These are phyloP conservation scores for Phialophora expanda DNA, from an alignment of 2,329 filamentous ascomycete genomes.

Conservation along the genomic window DNA sequence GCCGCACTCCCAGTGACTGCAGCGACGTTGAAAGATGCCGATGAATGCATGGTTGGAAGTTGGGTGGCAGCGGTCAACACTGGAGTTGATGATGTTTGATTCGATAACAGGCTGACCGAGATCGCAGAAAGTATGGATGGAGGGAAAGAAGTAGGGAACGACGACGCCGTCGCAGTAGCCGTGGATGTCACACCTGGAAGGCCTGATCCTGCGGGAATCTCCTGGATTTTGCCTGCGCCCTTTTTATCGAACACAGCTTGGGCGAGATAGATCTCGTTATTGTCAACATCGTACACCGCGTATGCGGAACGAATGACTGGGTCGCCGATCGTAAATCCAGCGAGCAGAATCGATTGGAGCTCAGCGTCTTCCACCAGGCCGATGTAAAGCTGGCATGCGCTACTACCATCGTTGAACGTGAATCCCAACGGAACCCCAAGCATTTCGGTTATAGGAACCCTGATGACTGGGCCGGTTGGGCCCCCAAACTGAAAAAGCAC, in stretches of 20 bases:
- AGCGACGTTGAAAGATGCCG: not conserved
- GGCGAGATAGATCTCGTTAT: slow-evolving; percentile 72
- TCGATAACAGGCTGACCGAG: not conserved
- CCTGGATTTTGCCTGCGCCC: not conserved
- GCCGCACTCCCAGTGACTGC: not conserved
- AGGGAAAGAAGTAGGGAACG: not conserved
- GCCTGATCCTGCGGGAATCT: slow-evolving; percentile 4
- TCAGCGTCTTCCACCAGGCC: not conserved
- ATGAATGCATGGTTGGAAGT: not conserved
- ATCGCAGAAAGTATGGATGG: slow-evolving; percentile 1
- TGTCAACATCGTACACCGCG: slow-evolving; percentile 73
- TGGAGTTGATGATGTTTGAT: not conserved
- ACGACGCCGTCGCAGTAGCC: not conserved
- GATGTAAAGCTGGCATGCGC: not conserved
- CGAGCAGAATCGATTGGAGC: slow-evolving; percentile 3
- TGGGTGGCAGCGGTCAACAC: not conserved
- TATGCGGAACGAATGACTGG: slow-evolving; percentile 76
- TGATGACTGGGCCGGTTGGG: slow-evolving; percentile 1
- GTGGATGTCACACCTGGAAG: slow-evolving; percentile 4
- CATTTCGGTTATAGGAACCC: not conserved
- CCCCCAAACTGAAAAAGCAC: slow-evolving; percentile 2
- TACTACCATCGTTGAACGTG: not conserved
- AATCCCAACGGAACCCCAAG: slow-evolving; percentile 1
- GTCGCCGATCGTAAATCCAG: slow-evolving; percentile 66
- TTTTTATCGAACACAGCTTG: slow-evolving; percentile 49